Base-by-base conservation (phyloP, 2,329 filamentous ascomycete species). In the Paraconiothyrium sp. region DNA sequence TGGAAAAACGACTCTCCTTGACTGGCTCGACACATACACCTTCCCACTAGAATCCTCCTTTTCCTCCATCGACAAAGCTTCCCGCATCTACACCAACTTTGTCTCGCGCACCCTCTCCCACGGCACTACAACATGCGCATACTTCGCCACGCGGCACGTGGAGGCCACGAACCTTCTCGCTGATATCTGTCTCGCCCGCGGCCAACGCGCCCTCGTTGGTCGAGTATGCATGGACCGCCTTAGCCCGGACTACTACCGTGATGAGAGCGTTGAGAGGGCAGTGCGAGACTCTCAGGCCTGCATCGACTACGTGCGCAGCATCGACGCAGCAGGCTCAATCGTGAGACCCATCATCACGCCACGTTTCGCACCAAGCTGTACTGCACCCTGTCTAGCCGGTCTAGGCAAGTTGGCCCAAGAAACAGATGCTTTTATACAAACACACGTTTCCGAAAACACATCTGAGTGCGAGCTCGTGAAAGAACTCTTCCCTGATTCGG, bases 21-120 rank as follows among this genome's bases (percentile, higher is more conserved):
- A 95, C 80, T 99, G 95, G 95, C 84, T 99, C 5, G 87, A 94
- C 71, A 95, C 85, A 16, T 98, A 99, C 82, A 99, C 95, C 0
- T 99, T 98, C 75, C 95, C 95, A 0, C 86, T 97, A 65, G 95
- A 99, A 79, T 84, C 90, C 0, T 93, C 91, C 10, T 88, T 97
- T 62, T 81, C 84, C 7, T 84, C 88, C 65, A 80, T 88, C 5
- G 66, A 80, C 58, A 88, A 87, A 72, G 93, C 93, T 0, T 83
- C 83, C 14, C 84, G 82, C 39, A 89, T 96, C 64, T 99, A 98
- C 80, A 85, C 86, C 27, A 89, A 90, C 60, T 90, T 92, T 66
- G 87, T 99, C 65, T 84, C 88, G 34, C 89, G 92, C 50, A 97
- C 93, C 0, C 86, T 99, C 11, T 86, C 92, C 24, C 89, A 97